Evolutionary conservation across 2,329 filamentous ascomycete genomes (phyloP).

Genomic region (Pseudocercospora ulei): DNA sequence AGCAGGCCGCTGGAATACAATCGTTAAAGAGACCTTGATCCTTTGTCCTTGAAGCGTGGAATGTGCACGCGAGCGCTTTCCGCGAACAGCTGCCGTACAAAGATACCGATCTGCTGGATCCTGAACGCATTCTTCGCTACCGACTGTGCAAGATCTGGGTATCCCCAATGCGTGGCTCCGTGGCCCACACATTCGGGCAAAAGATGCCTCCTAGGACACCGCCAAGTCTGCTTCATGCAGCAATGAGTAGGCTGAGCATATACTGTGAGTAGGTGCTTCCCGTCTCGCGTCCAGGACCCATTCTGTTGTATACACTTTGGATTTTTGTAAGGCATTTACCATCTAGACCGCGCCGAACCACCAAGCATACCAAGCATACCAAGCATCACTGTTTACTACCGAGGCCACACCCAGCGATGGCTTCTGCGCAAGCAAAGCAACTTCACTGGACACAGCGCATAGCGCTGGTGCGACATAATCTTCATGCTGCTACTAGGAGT

Average conservation of each 20-base stretch:
- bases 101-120: conserved; percentile 17
- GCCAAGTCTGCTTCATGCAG: conserved; percentile 11
- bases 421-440: conserved; percentile 27
- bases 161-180: conserved; percentile 17
- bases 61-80: conserved; percentile 16
- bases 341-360: conserved; percentile 5
- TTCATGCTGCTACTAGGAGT: conserved; percentile 39
- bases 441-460: conserved; percentile 43
- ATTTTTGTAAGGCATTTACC: conserved; percentile 1
- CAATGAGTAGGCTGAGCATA: conserved; percentile 20
- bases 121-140: conserved; percentile 26
- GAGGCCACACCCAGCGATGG: conserved; percentile 20
- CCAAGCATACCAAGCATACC: background rate
- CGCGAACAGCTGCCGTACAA: conserved; percentile 24
- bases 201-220: conserved; percentile 12
- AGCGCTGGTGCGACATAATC: conserved; percentile 40
- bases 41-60: conserved; percentile 9
- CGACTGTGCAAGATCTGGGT: conserved; percentile 18
- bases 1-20: background rate
- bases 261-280: conserved; percentile 15
- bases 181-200: conserved; percentile 11
- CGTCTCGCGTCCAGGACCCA: conserved; percentile 9
- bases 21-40: conserved; percentile 14
- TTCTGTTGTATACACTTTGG: conserved; percentile 13
- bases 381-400: too few relatives aligned